Evolutionary conservation across 495 filamentous ascomycete genomes (phyloP), one percentile per base, ranked within the genome.

Genomic region (Aspergillus funiculosus): DNA sequence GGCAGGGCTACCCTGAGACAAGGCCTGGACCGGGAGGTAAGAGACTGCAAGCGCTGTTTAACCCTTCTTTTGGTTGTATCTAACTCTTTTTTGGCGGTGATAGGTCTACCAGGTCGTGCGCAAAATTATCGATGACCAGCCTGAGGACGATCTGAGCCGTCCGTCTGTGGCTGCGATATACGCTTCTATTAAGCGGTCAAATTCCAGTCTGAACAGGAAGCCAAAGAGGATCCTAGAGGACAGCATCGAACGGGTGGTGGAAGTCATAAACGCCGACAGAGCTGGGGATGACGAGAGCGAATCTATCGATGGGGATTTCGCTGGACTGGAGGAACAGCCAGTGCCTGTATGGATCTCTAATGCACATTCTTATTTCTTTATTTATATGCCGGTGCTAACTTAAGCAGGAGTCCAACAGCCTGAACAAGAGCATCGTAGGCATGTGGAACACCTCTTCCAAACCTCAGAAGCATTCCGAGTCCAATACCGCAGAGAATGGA

Each of bases 181-280:
- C 59, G 84, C 88, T 10, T 69, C 71, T 39, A 86, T 95, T 52
- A 86, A 87, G 55, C 71, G 71, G 50, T 94, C 87, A 3, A 95
- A 95, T 57, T 94, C 89, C 1, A 86, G 81, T 48, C 61, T 95
- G 27, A 87, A 85, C 34, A 72, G 89, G 10, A 82, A 82, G 52
- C 86, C 84, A 5, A 94, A 92, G 64, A 79, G 77, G 42, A 68
- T 82, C 10, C 66, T 98, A 10, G 86, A 95, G 59, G 83, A 89
- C 53, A 85, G 87, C 35, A 86, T 97, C 51, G 89, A 95, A 57
- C 73, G 88, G 15, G 86, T 94, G 1, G 70, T 98, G 21, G 79
- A 79, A 17, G 79, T 91, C 10, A 59, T 94, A 8, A 79, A 77
- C 38, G 75, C 80, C 48, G 86, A 94, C 55, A 49, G 61, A 22